Base-by-base conservation (phyloP, 306 rosid species). In the Gastrolobium villosum region DNA sequence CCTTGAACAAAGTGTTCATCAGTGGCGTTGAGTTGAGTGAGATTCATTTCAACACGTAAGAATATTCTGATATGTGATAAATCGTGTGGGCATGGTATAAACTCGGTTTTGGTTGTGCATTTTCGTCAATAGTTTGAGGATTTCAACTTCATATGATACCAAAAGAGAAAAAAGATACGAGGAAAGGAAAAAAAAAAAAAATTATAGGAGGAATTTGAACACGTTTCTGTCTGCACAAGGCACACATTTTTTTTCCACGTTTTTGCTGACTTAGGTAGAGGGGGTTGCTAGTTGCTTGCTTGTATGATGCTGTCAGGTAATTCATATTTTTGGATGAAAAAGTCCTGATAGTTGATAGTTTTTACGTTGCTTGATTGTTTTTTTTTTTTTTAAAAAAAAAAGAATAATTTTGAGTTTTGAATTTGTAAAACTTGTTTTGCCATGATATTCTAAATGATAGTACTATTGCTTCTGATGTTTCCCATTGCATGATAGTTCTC, bases 1-100 rank as follows among this genome's bases (percentile, higher is more conserved):
- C n/a, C 72, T 85, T 54, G 96, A 94, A 67, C 87, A 65, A 52
- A 81, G 64, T 67, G 80, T 32, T 15, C 83, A 69, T 34, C 91
- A 82, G 31, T 93, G 92, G 94, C 74, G 5, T 70, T 75, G 49
- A 77, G 5, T 70, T 75, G 49, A 77, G 20, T 74, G 34, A 86
- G 10, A 10, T 55, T 3, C 65, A 11, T 15, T 20, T 55, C 43
- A 49, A 61, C 52, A 26, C 43, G 10, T n/a, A 14, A 45, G 32
- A 75, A 70, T 34, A 72, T 64, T 61, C 82, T 82, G 75, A 69
- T 37, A 55, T 45, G 79, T 80, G 82, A 75, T 48, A 37, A 37
- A 26, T 53, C 50, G 73, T 40, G 67, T 82, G 81, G n/a, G 65
- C 60, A 20, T 69, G 81, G 69, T 48, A 55, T 74, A 79, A n/a